Conservation (phyloP, 1,139 yeast species). For the Suhomyces kunorum region DNA sequence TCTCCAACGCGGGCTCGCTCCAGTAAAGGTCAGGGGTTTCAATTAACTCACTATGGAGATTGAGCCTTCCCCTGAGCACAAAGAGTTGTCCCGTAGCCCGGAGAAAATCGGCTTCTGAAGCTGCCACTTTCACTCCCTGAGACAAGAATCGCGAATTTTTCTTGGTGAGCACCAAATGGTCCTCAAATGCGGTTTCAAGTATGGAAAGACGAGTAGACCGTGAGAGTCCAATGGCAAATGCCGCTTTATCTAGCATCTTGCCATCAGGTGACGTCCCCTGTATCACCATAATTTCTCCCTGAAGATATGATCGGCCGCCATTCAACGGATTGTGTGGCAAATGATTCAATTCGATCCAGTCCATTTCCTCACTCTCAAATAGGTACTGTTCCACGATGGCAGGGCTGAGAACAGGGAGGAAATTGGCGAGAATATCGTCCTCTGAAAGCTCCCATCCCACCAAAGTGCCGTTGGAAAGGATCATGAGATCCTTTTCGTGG, state of each 20-base stretch:
- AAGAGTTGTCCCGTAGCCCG: slow-evolving; percentile 73
- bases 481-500: slow-evolving; percentile 27
- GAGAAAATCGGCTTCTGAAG: slow-evolving; percentile 64
- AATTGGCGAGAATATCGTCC: slow-evolving; percentile 45
- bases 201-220: slow-evolving; percentile 83
- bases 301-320: slow-evolving; percentile 45
- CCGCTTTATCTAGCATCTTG: slow-evolving; percentile 73
- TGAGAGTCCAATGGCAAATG: slow-evolving; percentile 85
- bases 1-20: slow-evolving; percentile 85
- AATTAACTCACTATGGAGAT: slow-evolving; percentile 82
- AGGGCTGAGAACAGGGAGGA: slow-evolving; percentile 47
- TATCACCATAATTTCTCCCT: slow-evolving; percentile 70
- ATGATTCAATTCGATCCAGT: slow-evolving; percentile 58
- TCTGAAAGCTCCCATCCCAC: slow-evolving; percentile 80
- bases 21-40: slow-evolving; percentile 93
- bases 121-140: slow-evolving; percentile 57
- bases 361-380: slow-evolving; percentile 84
- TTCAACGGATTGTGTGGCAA: slow-evolving; percentile 28
- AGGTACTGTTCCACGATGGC: slow-evolving; percentile 42
- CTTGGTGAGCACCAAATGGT: slow-evolving; percentile 62
- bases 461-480: slow-evolving; percentile 28
- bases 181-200: slow-evolving; percentile 70
- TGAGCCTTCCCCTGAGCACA: slow-evolving; percentile 75
- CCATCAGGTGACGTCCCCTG: slow-evolving; percentile 50
- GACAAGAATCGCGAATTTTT: slow-evolving; percentile 67